phyloP scores from a whole-genome alignment of 257 asterid species.

The Petrea volubilis region DNA sequence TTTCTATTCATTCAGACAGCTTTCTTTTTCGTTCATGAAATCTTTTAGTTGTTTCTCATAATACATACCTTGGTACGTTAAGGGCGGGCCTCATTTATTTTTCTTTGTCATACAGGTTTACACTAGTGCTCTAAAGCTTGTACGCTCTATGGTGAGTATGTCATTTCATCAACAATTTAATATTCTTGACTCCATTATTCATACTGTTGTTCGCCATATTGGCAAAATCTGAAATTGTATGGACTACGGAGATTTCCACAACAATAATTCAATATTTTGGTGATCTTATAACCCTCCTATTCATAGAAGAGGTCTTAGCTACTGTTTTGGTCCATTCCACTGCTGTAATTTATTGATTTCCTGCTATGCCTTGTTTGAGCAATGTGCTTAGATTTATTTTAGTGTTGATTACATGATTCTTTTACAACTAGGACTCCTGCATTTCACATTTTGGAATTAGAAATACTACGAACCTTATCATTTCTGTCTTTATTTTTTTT shows the following conservation, averaged over 20 bases:
- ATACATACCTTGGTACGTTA: neutral
- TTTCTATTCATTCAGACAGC: neutral
- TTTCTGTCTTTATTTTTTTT: neutral
- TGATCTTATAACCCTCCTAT: neutral
- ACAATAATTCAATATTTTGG: slow-evolving; percentile 7
- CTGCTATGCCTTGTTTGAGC: neutral
- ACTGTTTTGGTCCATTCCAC: neutral
- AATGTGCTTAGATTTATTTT: neutral
- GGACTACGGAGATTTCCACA: slow-evolving; percentile 9
- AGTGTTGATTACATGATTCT: neutral
- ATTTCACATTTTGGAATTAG: neutral
- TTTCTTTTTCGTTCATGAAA: neutral
- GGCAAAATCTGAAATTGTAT: neutral
- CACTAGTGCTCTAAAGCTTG: slow-evolving; percentile 96
- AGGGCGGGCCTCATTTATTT: slow-evolving; percentile 13
- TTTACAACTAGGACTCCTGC: neutral
- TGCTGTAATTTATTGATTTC: neutral
- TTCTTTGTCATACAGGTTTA: slow-evolving; percentile 67
- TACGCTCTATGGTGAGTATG: slow-evolving; percentile 90
- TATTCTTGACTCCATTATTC: slow-evolving; percentile 1
- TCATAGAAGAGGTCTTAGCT: neutral
- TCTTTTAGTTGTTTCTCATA: neutral
- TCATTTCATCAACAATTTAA: slow-evolving; percentile 13
- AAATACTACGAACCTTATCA: neutral
- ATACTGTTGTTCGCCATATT: slow-evolving; percentile 5